Base-by-base conservation (phyloP, 805 yeast species). In the Wickerhamiella dianesei region DNA sequence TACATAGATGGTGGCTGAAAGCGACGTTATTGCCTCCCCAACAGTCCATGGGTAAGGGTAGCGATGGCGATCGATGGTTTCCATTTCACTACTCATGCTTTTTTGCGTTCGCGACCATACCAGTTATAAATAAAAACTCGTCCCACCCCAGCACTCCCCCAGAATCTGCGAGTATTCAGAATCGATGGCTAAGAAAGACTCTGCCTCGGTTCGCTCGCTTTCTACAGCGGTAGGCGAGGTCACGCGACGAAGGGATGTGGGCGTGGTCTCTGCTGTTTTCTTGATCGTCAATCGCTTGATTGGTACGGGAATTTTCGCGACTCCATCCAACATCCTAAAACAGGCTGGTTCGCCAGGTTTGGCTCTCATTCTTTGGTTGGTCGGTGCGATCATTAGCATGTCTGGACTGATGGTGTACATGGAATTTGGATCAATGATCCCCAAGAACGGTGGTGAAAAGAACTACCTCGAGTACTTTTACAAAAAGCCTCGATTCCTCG, bases 381-480 rank as follows among this genome's bases (percentile, higher is more conserved):
- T 77, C 14, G 94, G 94, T 42, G 73, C 84, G 5, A 52, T 79
- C 35, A 82, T 82, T 53, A 82, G 89, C 3, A 64, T 74, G 8
- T 62, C 77, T 32, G 82, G 82, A 35, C 62, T 80, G 55, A 71
- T 76, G 57, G 85, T 80, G 2, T 83, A 82, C 62, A 76, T 82
- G 77, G 92, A 82, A 59, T 80, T 81, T 61, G 94, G 94, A 14
- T 74, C 82, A 3, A 79, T 35, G 35, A 75, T 81, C 48, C 84
- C 85, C 42, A 75, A 81, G 65, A 82, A 83, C 57, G 94, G 94
- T 54, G 95, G 92, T 54, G 94, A 84, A 59, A 82, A 82, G 64
- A 82, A 81, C 57, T 84, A 84, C 60, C 65, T 84, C 55, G 92
- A 83, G 60, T 79, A 73, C 55, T 74, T 82, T 44, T 84, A 71